Evolutionary conservation across 2,329 filamentous ascomycete species (phyloP).

Genomic region (Calonectria ilicicola): DNA sequence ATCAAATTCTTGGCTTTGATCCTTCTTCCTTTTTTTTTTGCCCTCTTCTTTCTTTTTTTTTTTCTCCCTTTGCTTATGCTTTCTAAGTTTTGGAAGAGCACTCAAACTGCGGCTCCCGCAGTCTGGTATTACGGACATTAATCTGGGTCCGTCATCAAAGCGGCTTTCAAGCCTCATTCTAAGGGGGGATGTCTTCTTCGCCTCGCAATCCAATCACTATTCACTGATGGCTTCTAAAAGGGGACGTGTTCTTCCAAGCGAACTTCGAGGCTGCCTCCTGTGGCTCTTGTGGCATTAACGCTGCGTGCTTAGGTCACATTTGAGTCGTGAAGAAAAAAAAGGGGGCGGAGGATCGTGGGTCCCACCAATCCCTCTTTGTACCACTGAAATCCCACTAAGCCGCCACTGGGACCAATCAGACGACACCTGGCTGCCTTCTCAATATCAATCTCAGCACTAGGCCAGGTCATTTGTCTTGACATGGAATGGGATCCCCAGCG

Average conservation of each 20-base stretch:
- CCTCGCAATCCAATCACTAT: not conserved
- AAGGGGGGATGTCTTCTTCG: not conserved
- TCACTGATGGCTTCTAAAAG: not conserved
- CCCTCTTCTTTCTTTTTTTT: not conserved
- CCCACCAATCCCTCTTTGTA: constrained; percentile 1
- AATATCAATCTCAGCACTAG: not conserved
- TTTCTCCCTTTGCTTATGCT: not conserved
- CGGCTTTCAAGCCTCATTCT: not conserved
- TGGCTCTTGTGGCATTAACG: constrained; percentile 6
- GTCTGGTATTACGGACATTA: not conserved
- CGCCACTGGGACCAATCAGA: constrained; percentile 6
- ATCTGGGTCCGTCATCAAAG: not conserved
- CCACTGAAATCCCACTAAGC: constrained; percentile 11
- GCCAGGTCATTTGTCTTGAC: not conserved
- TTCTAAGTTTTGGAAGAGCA: not conserved
- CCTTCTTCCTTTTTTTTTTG: not conserved
- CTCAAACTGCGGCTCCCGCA: not conserved
- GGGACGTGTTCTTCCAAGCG: not conserved
- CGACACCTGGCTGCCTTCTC: not conserved
- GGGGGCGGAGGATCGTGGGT: constrained; percentile 23
- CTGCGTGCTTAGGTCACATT: not conserved
- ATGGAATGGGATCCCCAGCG: constrained; percentile 15
- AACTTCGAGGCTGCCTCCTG: not conserved
- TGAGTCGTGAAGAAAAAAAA: constrained; percentile 14
- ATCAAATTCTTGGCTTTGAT: too few relatives aligned